Evolutionary conservation across 116 monocot genomes (phyloP), one percentile per base, ranked within the genome.

Genomic region (Posidonia oceanica): DNA sequence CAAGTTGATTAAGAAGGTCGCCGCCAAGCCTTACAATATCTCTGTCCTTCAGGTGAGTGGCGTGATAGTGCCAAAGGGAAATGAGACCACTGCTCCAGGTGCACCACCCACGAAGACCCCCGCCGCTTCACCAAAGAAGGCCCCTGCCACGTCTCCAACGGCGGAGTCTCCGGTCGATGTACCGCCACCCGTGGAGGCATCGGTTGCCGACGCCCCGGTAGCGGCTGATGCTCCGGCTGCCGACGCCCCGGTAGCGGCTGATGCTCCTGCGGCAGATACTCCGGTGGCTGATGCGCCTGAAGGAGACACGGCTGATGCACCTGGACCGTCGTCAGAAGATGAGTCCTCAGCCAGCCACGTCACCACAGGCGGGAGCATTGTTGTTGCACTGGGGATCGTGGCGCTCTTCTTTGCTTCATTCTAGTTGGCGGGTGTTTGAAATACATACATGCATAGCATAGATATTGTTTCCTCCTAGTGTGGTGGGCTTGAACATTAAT

Each of bases 31-130:
- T 5, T 92, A 86, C 78, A 86, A 86, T 69, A 77, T 92, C 36
- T 92, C 88, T 4, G 85, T 92, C 16, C 56, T 92, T 52, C 80
- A 92, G 71, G 69, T 92, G 51, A 92, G 80, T 75, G 23, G 53
- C 20, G 39, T 80, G 59, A 80, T 92, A 23, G 38, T 84, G 16
- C 91, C 91, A 0, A 83, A 77, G 14, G 83, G 82, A 14, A 54
- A 83, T 13, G 53, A 53, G 38, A 29, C 17, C 81, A 3, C 51
- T 12, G 48, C 48, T 48, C 48, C 48, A 3, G 48, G 1, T 6
- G 29, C 29, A 29, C 17, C 69, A 5, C 12, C 73, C 3, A 39
- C 66, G 40, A 18, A 61, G 62, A 38, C 71, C 4, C 48, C 48
- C 48, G 12, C 48, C 48, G 15, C 81, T 2, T 2, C 69, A 0